Evolutionary conservation across 257 asterid species (phyloP), one percentile per base, ranked within the genome.

Genomic region (Parsonsia alboflavescens): DNA sequence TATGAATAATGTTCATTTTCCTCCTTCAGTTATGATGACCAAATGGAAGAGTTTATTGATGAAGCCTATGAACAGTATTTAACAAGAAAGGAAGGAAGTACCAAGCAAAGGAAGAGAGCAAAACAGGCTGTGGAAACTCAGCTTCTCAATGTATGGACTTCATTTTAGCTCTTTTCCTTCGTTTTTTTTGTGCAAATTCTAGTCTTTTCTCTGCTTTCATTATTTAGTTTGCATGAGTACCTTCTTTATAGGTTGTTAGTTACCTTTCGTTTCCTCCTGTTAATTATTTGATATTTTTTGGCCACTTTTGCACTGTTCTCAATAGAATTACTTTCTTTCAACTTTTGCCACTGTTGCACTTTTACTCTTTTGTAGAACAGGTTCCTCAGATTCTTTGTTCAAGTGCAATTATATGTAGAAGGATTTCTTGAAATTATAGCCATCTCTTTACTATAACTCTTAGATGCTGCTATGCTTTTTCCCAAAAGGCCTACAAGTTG

Each of bases 101-200:
- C 96, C 26, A 89, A 78, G 73, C 97, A 89, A 81, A 92, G 98
- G 80, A 92, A 95, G 82, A 87, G 96, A 46, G 67, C 93, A 67
- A 95, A 88, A 81, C 88, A 87, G 78, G 69, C 85, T 7, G 80
- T 80, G 46, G 92, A 89, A 46, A 86, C 80, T 77, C 82, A 84
- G 76, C 83, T 82, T 73, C 45, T 82, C 73, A 93, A 90, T 89
- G 99, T 90, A 87, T 65, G 76, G 54, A 75, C 28, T 48, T 73
- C 74, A 49, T 68, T 22, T 52, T 16, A n/a, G 33, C 41, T 54
- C 19, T 15, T 16, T 65, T 2, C 5, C 68, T 10, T 36, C 57
- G 22, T 30, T 2, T 22, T 64, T 61, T 71, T 33, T 30, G 4
- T 6, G n/a, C 3, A 3, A 53, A 50, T 63, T 22, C 28, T 36